phyloP scores from a whole-genome alignment of 192 early-diverging fungal species.

The Backusella liffmaniae region DNA sequence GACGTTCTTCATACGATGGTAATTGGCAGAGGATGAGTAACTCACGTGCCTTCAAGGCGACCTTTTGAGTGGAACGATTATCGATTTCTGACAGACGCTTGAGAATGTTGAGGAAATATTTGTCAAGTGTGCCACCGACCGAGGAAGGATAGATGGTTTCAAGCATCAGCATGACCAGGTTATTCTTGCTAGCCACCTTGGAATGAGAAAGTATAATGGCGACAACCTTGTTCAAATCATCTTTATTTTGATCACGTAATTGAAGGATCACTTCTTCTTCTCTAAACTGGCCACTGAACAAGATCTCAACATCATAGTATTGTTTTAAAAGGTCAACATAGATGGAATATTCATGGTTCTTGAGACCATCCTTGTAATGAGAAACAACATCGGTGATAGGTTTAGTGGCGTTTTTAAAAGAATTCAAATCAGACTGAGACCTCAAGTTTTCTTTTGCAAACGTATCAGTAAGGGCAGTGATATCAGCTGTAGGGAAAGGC shows the following conservation, averaged over 20 bases:
- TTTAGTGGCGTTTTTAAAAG: slow-evolving; percentile 55
- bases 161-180: slow-evolving; percentile 73
- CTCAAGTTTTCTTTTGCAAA: slow-evolving; percentile 45
- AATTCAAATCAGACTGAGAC: slow-evolving; percentile 57
- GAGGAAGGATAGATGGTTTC: slow-evolving; percentile 73
- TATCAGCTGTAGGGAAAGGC: slow-evolving; percentile 68
- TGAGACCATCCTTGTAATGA: slow-evolving; percentile 71
- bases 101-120: slow-evolving; percentile 73
- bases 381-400: slow-evolving; percentile 68
- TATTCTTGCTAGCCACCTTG: slow-evolving; percentile 72
- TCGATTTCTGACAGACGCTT: slow-evolving; percentile 77
- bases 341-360: slow-evolving; percentile 68
- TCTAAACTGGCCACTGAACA: slow-evolving; percentile 70
- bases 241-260: slow-evolving; percentile 87
- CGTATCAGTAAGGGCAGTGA: slow-evolving; percentile 60
- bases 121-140: slow-evolving; percentile 51
- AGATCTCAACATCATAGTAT: slow-evolving; percentile 81
- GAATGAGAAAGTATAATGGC: slow-evolving; percentile 77
- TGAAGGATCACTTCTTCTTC: slow-evolving; percentile 85
- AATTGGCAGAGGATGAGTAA: slow-evolving; percentile 90
- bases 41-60: slow-evolving; percentile 91
- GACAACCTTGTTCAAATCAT: slow-evolving; percentile 68
- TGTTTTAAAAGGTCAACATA: slow-evolving; percentile 75
- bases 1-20: slow-evolving; percentile 88
- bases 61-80: slow-evolving; percentile 75